Evolutionary conservation across 768 basidiomycete genomes (phyloP).

Genomic region (Hygrophoropsis aurantiaca): DNA sequence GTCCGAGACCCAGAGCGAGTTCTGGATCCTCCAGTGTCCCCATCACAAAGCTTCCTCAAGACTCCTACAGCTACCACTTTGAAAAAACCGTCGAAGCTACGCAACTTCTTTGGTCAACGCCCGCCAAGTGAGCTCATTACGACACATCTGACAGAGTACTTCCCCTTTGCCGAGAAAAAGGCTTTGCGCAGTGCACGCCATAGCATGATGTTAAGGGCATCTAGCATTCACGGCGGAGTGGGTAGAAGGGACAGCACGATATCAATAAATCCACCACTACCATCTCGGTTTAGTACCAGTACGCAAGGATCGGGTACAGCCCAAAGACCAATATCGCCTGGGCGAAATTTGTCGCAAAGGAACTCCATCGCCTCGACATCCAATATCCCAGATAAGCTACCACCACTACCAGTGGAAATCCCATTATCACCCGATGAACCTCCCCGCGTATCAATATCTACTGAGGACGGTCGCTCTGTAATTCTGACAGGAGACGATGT

Average conservation of each 20-base stretch:
- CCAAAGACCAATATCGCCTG: conserved; percentile 40
- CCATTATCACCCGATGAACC: conserved; percentile 43
- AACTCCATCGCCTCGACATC: conserved; percentile 34
- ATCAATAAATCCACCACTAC: conserved; percentile 39
- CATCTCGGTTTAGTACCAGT: conserved; percentile 40
- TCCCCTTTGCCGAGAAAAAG: conserved; percentile 92
- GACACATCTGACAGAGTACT: conserved; percentile 90
- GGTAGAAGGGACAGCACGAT: conserved; percentile 49
- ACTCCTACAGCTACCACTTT: conserved; percentile 8
- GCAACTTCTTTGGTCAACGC: conserved; percentile 97
- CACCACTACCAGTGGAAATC: conserved; percentile 19
- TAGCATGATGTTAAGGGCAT: conserved; percentile 71
- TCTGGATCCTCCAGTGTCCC: conserved; percentile 56
- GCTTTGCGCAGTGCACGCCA: conserved; percentile 86
- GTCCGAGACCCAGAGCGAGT: conserved; percentile 76
- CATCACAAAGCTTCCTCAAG: conserved; percentile 33
- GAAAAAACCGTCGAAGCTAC: conserved; percentile 68
- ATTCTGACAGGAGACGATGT: conserved; percentile 57
- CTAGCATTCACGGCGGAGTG: conserved; percentile 40
- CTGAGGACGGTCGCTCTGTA: conserved; percentile 66
- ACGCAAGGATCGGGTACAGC: conserved; percentile 27
- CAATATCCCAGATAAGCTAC: conserved; percentile 36
- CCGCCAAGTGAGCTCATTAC: conserved; percentile 98
- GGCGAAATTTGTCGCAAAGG: conserved; percentile 45
- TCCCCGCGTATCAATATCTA: conserved; percentile 74